Base-by-base conservation (phyloP, 1,284 basidiomycete genomes). In the Microstroma glucosiphilum region DNA sequence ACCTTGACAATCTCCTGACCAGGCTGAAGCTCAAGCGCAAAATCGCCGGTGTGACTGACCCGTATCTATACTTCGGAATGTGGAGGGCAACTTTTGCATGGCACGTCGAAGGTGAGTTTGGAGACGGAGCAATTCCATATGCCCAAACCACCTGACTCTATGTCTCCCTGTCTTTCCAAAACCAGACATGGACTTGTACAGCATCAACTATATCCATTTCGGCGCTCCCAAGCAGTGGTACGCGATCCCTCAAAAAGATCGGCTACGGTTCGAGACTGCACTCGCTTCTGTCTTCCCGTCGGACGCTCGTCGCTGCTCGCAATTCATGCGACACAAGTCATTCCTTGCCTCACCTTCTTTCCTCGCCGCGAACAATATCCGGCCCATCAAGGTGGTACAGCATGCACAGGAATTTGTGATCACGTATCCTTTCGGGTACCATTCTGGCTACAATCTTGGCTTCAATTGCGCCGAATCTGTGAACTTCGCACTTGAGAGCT, bases 191-290 rank as follows among this genome's bases (percentile, higher is more conserved):
- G 94, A 97, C 78, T 84, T 98, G 2, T 96, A 94, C 81, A 94
- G 91, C 60, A 98, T 98, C 83, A 98, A 97, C 80, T 97, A 96
- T 78, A 92, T 99, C 66, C 94, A 99, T 80, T 98, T 97, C 77
- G 94, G 94, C 1, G 93, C 94, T 0, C 93, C 92, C 0, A 98
- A 86, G 75, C 84, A 90, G 77, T 99, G 96, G 94, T 98, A 98
- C 80, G 88, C 92, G 0, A 85, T 97, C 40, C 93, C 93, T 8
- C 94, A 97, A 84, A 40, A 86, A 88, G 69, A 88, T 89, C 4
- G 82, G 82, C 61, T 70, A 60, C 71, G 77, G 15, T 79, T 79
- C 67, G 77, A 79, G 63, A 73, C 71, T n/a, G 70, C 72, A 41
- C 75, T 79, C 70, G 71, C 71, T 2, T 68, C 67, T 17, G 70